A percentile compares a stretch with the other conserved stretches of the same genome.
phyloP scores from a whole-genome alignment of 2,329 filamentous ascomycete genomes.

The Colletotrichum brevisporum region DNA sequence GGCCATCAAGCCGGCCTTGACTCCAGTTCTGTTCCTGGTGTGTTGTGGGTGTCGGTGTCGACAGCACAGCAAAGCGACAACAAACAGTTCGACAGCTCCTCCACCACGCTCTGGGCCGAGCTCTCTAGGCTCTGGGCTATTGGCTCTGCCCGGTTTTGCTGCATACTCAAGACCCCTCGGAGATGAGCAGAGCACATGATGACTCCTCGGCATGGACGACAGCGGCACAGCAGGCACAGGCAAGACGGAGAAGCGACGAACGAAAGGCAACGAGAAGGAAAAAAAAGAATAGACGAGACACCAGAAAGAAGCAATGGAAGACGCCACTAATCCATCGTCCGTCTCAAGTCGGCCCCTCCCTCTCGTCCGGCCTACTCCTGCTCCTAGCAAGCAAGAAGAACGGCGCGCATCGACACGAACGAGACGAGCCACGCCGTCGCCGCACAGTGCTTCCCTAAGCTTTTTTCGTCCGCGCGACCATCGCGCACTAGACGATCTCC shows the following conservation, averaged over 20 bases:
- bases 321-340: slow-evolving; percentile 24
- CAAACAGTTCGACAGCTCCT: not conserved
- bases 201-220: not conserved
- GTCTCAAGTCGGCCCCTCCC: slow-evolving; percentile 17
- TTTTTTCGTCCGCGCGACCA: not conserved
- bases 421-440: slow-evolving; percentile 32
- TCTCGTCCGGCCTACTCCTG: not conserved
- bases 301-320: slow-evolving; percentile 36
- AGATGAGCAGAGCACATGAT: not conserved
- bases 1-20: not conserved
- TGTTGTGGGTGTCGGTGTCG: too few species aligned
- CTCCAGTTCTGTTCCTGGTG: too few species aligned
- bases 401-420: slow-evolving; percentile 12
- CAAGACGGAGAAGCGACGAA: not conserved
- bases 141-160: not conserved
- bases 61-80: too few species aligned
- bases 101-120: not conserved
- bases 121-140: not conserved
- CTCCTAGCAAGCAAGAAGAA: slow-evolving; percentile 23
- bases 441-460: slow-evolving; percentile 25
- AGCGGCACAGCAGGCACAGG: not conserved
- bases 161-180: not conserved
- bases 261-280: not conserved
- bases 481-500: slow-evolving; percentile 8
- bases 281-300: slow-evolving; percentile 7